These are phyloP conservation scores for Pestalotiopsis sp. DNA, from an alignment of 2,329 filamentous ascomycete genomes.

Conservation along the genomic window DNA sequence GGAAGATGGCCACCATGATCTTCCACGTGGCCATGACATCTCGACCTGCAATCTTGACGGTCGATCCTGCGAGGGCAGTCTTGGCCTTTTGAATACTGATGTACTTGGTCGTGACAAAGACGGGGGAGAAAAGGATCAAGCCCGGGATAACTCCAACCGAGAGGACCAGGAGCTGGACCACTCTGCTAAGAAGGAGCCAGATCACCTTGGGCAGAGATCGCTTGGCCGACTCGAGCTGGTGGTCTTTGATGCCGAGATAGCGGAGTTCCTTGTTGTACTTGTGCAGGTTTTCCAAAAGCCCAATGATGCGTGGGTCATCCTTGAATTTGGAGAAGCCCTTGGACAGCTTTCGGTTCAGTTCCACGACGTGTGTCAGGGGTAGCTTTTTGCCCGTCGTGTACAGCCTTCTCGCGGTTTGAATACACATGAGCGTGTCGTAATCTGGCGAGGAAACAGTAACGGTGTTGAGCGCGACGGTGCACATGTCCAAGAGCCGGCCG, in stretches of 20 bases:
- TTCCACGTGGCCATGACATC: constrained; percentile 97
- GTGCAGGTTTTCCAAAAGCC: constrained; percentile 74
- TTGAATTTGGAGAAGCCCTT: constrained; percentile 93
- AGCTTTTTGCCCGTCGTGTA: constrained; percentile 96
- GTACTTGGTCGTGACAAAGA: constrained; percentile 82
- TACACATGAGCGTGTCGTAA: constrained; percentile 95
- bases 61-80: constrained; percentile 81
- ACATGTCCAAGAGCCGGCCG: constrained; percentile 79
- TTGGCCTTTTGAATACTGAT: constrained; percentile 83
- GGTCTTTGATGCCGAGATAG: constrained; percentile 85
- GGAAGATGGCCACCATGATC: constrained; percentile 80
- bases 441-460: constrained; percentile 93
- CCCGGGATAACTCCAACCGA: constrained; percentile 84
- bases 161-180: constrained; percentile 76
- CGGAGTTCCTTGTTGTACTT: constrained; percentile 87
- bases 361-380: constrained; percentile 87
- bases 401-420: constrained; percentile 88
- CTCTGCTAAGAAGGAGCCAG: constrained; percentile 76
- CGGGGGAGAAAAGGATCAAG: constrained; percentile 81
- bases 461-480: constrained; percentile 81
- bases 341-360: constrained; percentile 88
- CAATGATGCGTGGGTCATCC: constrained; percentile 80
- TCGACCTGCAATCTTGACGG: constrained; percentile 84
- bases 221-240: constrained; percentile 90
- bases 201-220: constrained; percentile 79